phyloP scores from a whole-genome alignment of 495 filamentous ascomycete genomes.

The Aspergillus taichungensis region DNA sequence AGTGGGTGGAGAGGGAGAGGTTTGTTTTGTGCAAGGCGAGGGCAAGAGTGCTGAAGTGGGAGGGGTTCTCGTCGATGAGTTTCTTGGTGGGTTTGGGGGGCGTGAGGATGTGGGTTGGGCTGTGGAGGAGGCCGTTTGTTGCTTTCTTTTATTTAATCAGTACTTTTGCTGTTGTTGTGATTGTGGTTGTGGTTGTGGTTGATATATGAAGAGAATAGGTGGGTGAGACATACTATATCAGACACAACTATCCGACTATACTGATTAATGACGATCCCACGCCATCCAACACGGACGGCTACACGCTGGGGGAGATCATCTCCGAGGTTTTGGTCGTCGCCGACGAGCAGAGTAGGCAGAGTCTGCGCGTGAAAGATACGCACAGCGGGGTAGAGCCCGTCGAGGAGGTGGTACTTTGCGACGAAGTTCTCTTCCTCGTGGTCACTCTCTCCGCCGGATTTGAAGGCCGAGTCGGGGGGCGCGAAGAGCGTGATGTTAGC shows the following conservation, averaged over 20 bases:
- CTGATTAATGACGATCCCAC: slow-evolving; percentile 64
- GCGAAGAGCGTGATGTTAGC: slow-evolving; percentile 74
- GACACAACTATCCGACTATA: slow-evolving; percentile 53
- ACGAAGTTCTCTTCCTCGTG: slow-evolving; percentile 34
- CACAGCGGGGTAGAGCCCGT: slow-evolving; percentile 50
- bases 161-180: slow-evolving; percentile 31
- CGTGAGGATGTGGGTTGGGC: slow-evolving; percentile 58
- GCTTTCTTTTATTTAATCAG: slow-evolving; percentile 17
- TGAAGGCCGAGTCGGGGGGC: slow-evolving; percentile 65
- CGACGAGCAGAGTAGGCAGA: slow-evolving; percentile 52
- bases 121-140: slow-evolving; percentile 76
- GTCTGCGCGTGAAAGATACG: slow-evolving; percentile 55
- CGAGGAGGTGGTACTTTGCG: slow-evolving; percentile 62
- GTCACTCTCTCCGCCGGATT: slow-evolving; percentile 28
- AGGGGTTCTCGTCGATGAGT: slow-evolving; percentile 58
- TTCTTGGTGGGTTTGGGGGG: slow-evolving; percentile 56
- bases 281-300: slow-evolving; percentile 45
- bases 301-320: slow-evolving; percentile 56
- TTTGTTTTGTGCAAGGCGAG: slow-evolving; percentile 64
- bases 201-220: background rate
- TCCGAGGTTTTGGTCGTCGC: slow-evolving; percentile 46
- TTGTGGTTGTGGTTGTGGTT: background rate
- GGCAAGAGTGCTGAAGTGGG: slow-evolving; percentile 65
- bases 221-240: slow-evolving; percentile 48
- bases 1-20: slow-evolving; percentile 38